Conservation (phyloP, 2,329 filamentous ascomycete species). For the Dryadomyces quercus-mongolicae region DNA sequence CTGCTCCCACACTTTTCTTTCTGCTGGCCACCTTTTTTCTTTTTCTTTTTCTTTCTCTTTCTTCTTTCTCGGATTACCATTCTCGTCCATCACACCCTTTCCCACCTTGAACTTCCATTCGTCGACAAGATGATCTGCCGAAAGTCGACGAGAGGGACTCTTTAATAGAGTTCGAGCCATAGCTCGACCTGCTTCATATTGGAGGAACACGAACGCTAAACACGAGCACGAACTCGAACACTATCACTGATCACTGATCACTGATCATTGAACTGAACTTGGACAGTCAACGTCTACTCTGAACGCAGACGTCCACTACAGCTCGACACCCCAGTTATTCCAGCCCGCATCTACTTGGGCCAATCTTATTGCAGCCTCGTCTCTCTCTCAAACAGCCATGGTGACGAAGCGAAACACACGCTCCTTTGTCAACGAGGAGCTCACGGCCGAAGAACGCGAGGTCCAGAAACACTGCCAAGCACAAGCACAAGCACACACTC, state of each 20-base stretch:
- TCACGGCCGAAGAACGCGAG: constrained; percentile 8
- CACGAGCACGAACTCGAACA: no score
- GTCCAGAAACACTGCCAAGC: not conserved
- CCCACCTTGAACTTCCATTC: not conserved
- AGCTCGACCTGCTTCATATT: no score
- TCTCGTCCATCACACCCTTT: not conserved
- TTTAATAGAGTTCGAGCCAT: constrained; percentile 7
- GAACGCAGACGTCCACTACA: no score
- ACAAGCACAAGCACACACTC: not conserved
- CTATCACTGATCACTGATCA: no score
- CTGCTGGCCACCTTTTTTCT: not conserved
- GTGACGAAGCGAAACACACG: constrained; percentile 12
- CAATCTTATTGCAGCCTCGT: not conserved
- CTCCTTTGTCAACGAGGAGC: constrained; percentile 11
- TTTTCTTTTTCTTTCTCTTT: not conserved
- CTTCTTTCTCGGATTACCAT: not conserved
- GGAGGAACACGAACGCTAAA: no score
- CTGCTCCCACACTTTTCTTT: not conserved
- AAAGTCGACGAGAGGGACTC: constrained; percentile 5
- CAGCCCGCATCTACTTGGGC: not conserved
- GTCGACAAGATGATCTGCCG: constrained; percentile 8
- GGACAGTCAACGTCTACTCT: not conserved
- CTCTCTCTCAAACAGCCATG: constrained; percentile 1
- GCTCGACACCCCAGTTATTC: no score
- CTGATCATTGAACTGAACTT: no score